Conservation (phyloP, 1,284 basidiomycete species). For the Ustilago sp. region DNA sequence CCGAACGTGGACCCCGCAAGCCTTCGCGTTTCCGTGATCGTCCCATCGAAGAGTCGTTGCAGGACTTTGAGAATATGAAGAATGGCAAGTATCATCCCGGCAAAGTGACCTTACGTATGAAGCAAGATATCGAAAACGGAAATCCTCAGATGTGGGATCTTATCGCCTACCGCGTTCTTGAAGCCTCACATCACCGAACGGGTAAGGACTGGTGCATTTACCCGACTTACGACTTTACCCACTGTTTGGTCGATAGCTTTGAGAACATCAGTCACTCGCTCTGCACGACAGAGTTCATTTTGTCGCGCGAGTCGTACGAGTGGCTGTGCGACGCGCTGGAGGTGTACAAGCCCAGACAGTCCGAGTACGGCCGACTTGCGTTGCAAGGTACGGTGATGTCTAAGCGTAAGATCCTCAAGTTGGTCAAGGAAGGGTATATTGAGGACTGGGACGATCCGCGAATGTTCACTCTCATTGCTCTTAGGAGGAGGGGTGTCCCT, state of each 20-base stretch:
- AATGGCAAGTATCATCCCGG: constrained; percentile 89
- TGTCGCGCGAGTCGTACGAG: constrained; percentile 97
- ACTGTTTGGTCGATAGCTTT: constrained; percentile 97
- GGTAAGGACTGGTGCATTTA: constrained; percentile 87
- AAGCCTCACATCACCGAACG: constrained; percentile 92
- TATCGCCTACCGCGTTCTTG: constrained; percentile 93
- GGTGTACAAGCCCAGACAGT: constrained; percentile 98
- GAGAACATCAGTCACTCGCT: constrained; percentile 99
- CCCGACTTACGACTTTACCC: constrained; percentile 98
- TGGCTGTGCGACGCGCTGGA: constrained; percentile 98
- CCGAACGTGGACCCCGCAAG: constrained; percentile 83
- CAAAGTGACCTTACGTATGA: constrained; percentile 94
- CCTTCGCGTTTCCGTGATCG: constrained; percentile 88
- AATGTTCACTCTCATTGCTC: constrained; percentile 95
- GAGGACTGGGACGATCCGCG: constrained; percentile 97
- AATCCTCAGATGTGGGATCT: constrained; percentile 99
- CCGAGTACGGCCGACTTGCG: constrained; percentile 93
- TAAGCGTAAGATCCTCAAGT: constrained; percentile 92
- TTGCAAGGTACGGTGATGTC: constrained; percentile 96
- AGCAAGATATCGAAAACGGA: constrained; percentile 85
- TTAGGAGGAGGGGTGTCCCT: constrained; percentile 92
- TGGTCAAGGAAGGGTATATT: constrained; percentile 87
- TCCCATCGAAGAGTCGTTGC: constrained; percentile 84
- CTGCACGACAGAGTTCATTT: constrained; percentile 95
- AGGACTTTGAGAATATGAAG: constrained; percentile 93